Percentiles rank a stretch among this genome's conserved stretches.
phyloP scores from a whole-genome alignment of 1,139 yeast species.

The Candida sp. region DNA sequence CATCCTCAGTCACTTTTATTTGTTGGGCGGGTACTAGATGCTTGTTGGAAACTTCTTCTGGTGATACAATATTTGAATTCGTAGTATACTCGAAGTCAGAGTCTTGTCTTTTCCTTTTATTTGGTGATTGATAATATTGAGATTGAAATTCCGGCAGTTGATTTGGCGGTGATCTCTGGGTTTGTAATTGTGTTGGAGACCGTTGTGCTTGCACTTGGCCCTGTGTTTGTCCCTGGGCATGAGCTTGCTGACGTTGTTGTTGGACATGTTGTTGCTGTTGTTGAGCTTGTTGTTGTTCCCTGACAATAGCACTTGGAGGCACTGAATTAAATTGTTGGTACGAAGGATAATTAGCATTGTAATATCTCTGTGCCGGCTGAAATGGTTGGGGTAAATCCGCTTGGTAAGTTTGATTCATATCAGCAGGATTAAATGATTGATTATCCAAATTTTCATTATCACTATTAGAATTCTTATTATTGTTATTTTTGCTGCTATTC shows the following conservation, averaged over 20 bases:
- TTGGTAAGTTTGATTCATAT: constrained; percentile 1
- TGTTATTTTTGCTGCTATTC: constrained; percentile 5
- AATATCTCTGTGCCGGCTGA: constrained; percentile 7
- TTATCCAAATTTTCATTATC: not conserved
- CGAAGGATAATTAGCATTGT: constrained; percentile 8
- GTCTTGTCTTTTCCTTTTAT: not conserved
- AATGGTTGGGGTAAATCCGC: constrained; percentile 3
- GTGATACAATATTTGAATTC: constrained; percentile 4
- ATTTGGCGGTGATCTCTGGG: not conserved
- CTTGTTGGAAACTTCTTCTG: constrained; percentile 5
- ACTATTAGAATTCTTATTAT: constrained; percentile 4
- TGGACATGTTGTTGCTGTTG: constrained; percentile 6
- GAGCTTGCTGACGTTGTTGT: constrained; percentile 5
- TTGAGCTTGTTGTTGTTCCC: constrained; percentile 4
- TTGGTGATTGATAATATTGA: not conserved
- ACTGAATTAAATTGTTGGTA: constrained; percentile 4
- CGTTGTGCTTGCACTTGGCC: constrained; percentile 4
- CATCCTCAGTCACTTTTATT: constrained; percentile 48
- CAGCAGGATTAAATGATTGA: not conserved
- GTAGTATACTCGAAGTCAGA: not conserved
- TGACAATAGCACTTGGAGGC: constrained; percentile 8
- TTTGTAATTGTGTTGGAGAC: constrained; percentile 5
- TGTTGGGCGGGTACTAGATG: constrained; percentile 42
- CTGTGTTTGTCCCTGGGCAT: constrained; percentile 9
- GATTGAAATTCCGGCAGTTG: constrained; percentile 1